Evolutionary conservation across 345 rosid genomes (phyloP).

Genomic region (Kernera saxatilis): DNA sequence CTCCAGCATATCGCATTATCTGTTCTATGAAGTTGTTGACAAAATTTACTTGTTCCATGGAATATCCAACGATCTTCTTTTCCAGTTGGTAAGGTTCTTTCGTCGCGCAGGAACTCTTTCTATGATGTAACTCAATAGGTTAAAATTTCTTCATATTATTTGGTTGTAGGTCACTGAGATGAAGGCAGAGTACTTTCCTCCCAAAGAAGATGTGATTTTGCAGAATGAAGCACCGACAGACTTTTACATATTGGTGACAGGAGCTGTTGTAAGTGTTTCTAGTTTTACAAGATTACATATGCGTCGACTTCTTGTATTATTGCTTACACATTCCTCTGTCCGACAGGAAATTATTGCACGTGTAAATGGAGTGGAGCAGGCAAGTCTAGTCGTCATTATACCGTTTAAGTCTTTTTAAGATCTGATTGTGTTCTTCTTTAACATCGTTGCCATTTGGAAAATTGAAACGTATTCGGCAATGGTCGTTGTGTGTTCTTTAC

Average conservation of each 20-base stretch:
- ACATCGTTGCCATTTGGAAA: neutral
- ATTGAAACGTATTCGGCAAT: neutral
- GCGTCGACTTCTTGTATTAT: neutral
- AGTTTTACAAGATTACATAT: neutral
- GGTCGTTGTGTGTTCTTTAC: slow-evolving; percentile 4
- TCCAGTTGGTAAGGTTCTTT: slow-evolving; percentile 70
- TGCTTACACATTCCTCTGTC: slow-evolving; percentile 8
- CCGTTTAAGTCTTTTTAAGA: neutral
- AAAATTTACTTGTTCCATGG: slow-evolving; percentile 79
- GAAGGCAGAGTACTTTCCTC: slow-evolving; percentile 94
- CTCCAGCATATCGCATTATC: slow-evolving; percentile 66
- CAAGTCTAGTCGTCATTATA: slow-evolving; percentile 12
- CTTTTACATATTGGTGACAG: slow-evolving; percentile 73
- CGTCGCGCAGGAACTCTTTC: neutral
- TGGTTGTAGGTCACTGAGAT: slow-evolving; percentile 74
- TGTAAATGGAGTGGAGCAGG: slow-evolving; percentile 65
- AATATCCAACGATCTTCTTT: slow-evolving; percentile 82
- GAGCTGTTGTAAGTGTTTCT: slow-evolving; percentile 57
- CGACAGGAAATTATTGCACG: slow-evolving; percentile 57
- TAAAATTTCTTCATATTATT: too few species aligned
- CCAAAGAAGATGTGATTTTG: slow-evolving; percentile 86
- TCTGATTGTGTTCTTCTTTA: neutral
- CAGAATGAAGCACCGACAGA: slow-evolving; percentile 95
- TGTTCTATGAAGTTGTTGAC: slow-evolving; percentile 76
- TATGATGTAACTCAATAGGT: too few species aligned